These are phyloP conservation scores for Logfia minima DNA, from an alignment of 129 eudicot genomes.

Conservation along the genomic window DNA sequence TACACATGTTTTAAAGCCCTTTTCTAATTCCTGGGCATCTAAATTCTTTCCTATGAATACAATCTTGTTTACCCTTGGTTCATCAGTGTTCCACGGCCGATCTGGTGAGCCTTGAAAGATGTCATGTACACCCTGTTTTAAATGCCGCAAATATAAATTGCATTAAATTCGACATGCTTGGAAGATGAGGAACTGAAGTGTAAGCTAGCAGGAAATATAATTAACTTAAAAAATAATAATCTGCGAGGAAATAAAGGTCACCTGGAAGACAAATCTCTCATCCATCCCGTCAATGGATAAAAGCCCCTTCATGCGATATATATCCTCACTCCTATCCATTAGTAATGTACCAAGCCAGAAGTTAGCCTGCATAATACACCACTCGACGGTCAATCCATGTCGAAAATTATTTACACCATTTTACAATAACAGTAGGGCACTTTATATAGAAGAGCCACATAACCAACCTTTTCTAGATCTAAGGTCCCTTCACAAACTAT, in stretches of 20 bases:
- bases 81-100: slow-evolving; percentile 74
- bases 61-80: slow-evolving; percentile 75
- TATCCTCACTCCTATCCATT: slow-evolving; percentile 87
- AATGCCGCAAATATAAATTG: background rate
- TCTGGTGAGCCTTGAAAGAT: slow-evolving; percentile 99
- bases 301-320: slow-evolving; percentile 97
- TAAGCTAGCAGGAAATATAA: background rate
- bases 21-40: slow-evolving; percentile 63
- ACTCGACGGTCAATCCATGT: slow-evolving; percentile 5
- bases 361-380: slow-evolving; percentile 61
- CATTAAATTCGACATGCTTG: background rate
- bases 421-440: background rate
- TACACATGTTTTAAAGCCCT: slow-evolving; percentile 82
- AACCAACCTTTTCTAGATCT: slow-evolving; percentile 77
- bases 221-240: too few species aligned
- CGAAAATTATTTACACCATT: background rate
- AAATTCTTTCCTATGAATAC: slow-evolving; percentile 95
- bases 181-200: background rate
- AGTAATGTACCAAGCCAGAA: slow-evolving; percentile 85
- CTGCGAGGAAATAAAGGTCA: slow-evolving; percentile 17
- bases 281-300: slow-evolving; percentile 84
- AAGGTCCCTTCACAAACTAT: slow-evolving; percentile 86
- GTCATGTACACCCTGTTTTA: slow-evolving; percentile 91
- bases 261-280: slow-evolving; percentile 98
- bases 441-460: slow-evolving; percentile 4